Base-by-base conservation (phyloP, 192 early-diverging fungal species). In the Glomus cerebriforme region DNA sequence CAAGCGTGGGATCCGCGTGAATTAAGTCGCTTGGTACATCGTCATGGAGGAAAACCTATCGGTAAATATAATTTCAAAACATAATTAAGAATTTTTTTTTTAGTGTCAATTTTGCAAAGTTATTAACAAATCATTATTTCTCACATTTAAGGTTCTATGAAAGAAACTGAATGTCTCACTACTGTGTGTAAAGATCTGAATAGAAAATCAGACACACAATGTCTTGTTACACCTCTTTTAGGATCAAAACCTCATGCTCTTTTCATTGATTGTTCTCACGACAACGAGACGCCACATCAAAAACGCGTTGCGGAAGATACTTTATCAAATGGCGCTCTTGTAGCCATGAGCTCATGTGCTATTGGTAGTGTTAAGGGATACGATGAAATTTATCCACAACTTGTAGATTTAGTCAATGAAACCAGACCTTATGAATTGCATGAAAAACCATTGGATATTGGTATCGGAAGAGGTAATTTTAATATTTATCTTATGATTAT, bases 211-310 rank as follows among this genome's bases (percentile, higher is more conserved):
- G 77, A 79, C 4, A 66, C 86, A 2, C 73, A 83, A 59, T 84
- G 86, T 35, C 62, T 91, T 54, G 83, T 97, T 4, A 90, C 94
- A 13, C 87, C 95, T 22, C 82, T 97, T 17, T 86, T 87, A 35
- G 96, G 93, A 15, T 94, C 94, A 9, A 84, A 84, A 24, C 96
- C 97, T 5, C 97, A 99, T 78, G 96, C 96, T 7, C 87, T 99
- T 12, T 97, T 99, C 82, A 98, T 99, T 92, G 98, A 99, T 83
- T 98, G 97, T 87, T 99, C 98, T 15, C 98, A 99, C 75, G 98
- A 99, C 84, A 99, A 99, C 81, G 95, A 98, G 84, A 94, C 94
- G 2, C 98, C 98, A 2, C 88, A 93, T 29, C 96, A 99, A 81
- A 96, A 95, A 67, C 88, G 97, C 70, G 91, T 91, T 0, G 92